Conservation (phyloP, 208 protist genomes). For the Plasmodiophora brassicae region DNA sequence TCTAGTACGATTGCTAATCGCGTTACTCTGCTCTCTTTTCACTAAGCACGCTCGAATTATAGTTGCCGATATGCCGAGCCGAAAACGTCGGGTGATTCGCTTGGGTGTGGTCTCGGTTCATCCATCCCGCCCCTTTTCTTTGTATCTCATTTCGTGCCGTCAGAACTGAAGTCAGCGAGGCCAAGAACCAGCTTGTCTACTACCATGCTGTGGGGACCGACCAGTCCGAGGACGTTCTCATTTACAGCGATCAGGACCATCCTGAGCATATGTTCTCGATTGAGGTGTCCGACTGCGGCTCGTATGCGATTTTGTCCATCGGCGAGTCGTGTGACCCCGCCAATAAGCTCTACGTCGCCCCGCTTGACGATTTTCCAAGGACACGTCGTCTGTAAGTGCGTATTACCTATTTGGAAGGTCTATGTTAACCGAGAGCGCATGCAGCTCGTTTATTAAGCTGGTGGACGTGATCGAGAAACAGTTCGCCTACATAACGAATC, state of each 20-base stretch:
- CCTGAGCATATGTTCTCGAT: constrained; percentile 28
- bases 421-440: neutral
- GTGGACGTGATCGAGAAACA: constrained; percentile 37
- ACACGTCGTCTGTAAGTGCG: neutral
- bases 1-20: no score
- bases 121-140: no score
- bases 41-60: no score
- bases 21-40: no score
- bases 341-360: neutral
- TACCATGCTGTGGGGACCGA: constrained; percentile 12
- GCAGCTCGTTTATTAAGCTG: neutral
- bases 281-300: constrained; percentile 12
- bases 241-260: neutral
- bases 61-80: constrained; percentile 27
- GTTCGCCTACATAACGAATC: constrained; percentile 35
- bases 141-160: no score
- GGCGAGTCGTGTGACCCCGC: constrained; percentile 1
- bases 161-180: constrained; percentile 5
- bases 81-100: neutral
- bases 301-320: neutral
- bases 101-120: neutral
- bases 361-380: neutral
- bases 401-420: neutral
- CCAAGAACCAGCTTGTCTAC: constrained; percentile 27
- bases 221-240: neutral